Evolutionary conservation across 2,329 filamentous ascomycete genomes (phyloP).

Genomic region (Apiospora malaysiana): DNA sequence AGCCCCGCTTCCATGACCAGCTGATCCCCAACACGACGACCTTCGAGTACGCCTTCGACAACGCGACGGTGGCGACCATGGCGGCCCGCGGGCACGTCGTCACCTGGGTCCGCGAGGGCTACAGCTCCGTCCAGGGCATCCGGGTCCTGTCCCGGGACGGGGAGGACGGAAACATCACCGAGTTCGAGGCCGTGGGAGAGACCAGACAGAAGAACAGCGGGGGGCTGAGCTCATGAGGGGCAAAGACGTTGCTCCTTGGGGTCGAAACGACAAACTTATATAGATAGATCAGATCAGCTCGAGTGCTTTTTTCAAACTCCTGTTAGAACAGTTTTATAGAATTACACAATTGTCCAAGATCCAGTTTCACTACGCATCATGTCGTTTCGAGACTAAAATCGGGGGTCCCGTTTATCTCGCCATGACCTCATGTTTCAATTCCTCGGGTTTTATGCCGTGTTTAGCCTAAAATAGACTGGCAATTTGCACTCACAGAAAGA

Average conservation of each 20-base stretch:
- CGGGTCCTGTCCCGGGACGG: conserved; percentile 56
- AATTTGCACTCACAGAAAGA: neutral
- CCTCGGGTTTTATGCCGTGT: too few species aligned
- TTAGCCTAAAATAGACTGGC: too few species aligned
- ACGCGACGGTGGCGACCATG: conserved; percentile 68
- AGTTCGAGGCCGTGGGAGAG: conserved; percentile 80
- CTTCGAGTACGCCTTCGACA: conserved; percentile 74
- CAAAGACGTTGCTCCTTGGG: neutral
- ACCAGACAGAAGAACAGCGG: conserved; percentile 75
- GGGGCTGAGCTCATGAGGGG: conserved; percentile 57
- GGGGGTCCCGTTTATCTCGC: neutral
- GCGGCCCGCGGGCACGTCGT: conserved; percentile 71
- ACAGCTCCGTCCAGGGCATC: conserved; percentile 76
- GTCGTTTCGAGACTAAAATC: neutral
- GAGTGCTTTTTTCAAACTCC: too few species aligned
- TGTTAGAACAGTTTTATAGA: neutral
- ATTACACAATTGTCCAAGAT: neutral
- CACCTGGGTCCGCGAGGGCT: conserved; percentile 66
- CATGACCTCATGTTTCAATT: too few species aligned
- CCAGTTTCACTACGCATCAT: neutral
- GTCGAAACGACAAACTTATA: neutral
- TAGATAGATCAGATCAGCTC: neutral
- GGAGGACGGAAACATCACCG: conserved; percentile 29
- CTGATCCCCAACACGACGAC: conserved; percentile 71
- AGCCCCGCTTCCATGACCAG: conserved; percentile 81